A percentile compares a stretch with the other conserved stretches of the same genome.
phyloP scores from a whole-genome alignment of 2,329 filamentous ascomycete genomes.

The Neofusicoccum laricinum region DNA sequence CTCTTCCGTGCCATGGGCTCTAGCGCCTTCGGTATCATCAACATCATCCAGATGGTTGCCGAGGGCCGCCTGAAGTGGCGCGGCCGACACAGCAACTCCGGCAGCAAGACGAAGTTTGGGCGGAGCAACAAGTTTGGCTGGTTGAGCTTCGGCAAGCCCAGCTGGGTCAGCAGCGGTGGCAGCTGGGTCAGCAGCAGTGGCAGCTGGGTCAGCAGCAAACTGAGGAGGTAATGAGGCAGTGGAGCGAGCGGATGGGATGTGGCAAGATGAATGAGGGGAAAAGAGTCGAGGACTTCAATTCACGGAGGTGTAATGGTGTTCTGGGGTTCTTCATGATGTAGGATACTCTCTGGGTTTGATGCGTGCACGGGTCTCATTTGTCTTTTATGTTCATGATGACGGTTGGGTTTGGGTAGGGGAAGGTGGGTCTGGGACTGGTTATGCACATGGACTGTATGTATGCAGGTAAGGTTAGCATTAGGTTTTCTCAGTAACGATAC shows the following conservation, averaged over 20 bases:
- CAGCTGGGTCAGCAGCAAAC: background rate
- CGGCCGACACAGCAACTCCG: conserved; percentile 10
- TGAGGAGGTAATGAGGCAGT: background rate
- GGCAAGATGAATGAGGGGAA: no score
- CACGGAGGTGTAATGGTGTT: background rate
- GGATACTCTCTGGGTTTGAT: background rate
- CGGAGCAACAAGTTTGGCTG: background rate
- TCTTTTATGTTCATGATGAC: background rate
- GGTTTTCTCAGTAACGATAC: background rate
- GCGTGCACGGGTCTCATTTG: background rate
- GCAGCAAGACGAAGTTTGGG: background rate
- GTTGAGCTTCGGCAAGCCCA: background rate
- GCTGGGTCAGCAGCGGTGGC: conserved; percentile 2
- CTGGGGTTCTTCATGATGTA: conserved; percentile 1
- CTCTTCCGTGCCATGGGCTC: conserved; percentile 83
- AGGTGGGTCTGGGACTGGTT: background rate
- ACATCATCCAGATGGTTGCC: conserved; percentile 77
- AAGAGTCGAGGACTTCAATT: no score
- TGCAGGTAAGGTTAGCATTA: background rate
- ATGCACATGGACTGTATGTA: background rate
- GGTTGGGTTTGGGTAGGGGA: background rate
- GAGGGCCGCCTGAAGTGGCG: conserved; percentile 73
- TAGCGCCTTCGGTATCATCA: conserved; percentile 78
- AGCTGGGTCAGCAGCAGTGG: conserved; percentile 15
- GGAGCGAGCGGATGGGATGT: background rate